A percentile compares a stretch with the other conserved stretches of the same genome.
These are phyloP conservation scores for Neofusicoccum umdonicola DNA, from an alignment of 2,329 filamentous ascomycete species.

Conservation along the genomic window DNA sequence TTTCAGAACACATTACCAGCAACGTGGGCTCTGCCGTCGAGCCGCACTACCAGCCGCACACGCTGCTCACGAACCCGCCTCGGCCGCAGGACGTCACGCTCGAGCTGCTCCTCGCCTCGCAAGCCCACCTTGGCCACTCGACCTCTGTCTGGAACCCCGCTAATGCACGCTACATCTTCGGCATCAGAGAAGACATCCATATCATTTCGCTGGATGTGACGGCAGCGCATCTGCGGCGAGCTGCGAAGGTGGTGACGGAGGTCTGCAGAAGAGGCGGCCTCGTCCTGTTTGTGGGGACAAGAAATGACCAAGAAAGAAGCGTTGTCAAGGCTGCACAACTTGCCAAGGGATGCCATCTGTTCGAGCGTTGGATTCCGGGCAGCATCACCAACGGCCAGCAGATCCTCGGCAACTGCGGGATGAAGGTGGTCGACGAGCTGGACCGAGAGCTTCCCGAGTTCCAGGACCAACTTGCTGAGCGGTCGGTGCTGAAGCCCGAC, in stretches of 20 bases:
- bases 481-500: slow-evolving; percentile 74
- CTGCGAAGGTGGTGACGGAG: slow-evolving; percentile 87
- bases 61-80: slow-evolving; percentile 70
- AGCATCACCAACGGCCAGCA: slow-evolving; percentile 90
- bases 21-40: slow-evolving; percentile 40
- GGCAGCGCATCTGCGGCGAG: slow-evolving; percentile 84
- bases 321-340: slow-evolving; percentile 79
- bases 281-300: slow-evolving; percentile 86
- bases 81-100: slow-evolving; percentile 77
- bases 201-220: slow-evolving; percentile 91
- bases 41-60: slow-evolving; percentile 62
- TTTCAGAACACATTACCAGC: slow-evolving; percentile 33
- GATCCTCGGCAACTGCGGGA: slow-evolving; percentile 68
- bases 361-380: slow-evolving; percentile 89
- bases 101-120: slow-evolving; percentile 66
- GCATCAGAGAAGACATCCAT: slow-evolving; percentile 82
- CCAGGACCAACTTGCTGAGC: slow-evolving; percentile 61
- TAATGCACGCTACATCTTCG: slow-evolving; percentile 92
- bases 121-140: slow-evolving; percentile 71
- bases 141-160: slow-evolving; percentile 84
- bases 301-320: slow-evolving; percentile 74
- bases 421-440: slow-evolving; percentile 73
- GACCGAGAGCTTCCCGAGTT: slow-evolving; percentile 66
- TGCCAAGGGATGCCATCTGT: slow-evolving; percentile 79
- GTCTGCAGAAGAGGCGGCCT: slow-evolving; percentile 79